phyloP scores from a whole-genome alignment of 2,329 filamentous ascomycete genomes.

The Cadophora sp. region DNA sequence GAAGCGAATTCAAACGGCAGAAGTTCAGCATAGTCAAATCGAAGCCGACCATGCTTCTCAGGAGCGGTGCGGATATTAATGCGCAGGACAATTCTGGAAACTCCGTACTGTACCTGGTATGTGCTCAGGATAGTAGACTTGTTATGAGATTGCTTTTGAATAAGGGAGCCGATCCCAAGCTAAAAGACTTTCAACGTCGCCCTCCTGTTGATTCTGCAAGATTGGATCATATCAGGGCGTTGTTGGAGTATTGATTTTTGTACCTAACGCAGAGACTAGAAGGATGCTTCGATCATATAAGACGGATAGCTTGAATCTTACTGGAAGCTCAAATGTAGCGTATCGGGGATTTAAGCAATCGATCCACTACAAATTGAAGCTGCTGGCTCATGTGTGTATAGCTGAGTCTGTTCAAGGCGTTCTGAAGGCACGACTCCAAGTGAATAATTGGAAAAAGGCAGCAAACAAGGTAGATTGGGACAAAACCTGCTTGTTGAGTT shows the following conservation, averaged over 20 bases:
- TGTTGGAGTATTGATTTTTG: neutral
- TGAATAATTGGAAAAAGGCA: too few species aligned
- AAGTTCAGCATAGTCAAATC: neutral
- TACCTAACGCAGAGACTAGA: neutral
- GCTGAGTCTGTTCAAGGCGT: too few species aligned
- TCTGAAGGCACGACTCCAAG: too few species aligned
- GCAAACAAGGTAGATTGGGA: too few species aligned
- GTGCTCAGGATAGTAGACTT: neutral
- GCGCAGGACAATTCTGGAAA: neutral
- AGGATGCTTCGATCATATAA: too few species aligned
- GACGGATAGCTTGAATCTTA: too few species aligned
- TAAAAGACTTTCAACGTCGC: neutral
- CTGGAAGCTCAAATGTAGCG: too few species aligned
- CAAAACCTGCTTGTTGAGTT: too few species aligned
- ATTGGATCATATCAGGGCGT: slow-evolving; percentile 1
- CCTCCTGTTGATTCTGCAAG: neutral
- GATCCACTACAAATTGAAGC: too few species aligned
- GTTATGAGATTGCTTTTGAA: neutral
- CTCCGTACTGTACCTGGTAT: neutral
- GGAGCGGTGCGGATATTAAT: neutral
- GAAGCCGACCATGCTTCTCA: neutral
- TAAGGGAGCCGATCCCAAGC: neutral
- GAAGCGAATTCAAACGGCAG: neutral
- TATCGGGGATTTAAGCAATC: too few species aligned
- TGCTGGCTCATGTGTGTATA: too few species aligned